Evolutionary conservation across 106 monocot genomes (phyloP).

Genomic region (Agapanthus africanus): DNA sequence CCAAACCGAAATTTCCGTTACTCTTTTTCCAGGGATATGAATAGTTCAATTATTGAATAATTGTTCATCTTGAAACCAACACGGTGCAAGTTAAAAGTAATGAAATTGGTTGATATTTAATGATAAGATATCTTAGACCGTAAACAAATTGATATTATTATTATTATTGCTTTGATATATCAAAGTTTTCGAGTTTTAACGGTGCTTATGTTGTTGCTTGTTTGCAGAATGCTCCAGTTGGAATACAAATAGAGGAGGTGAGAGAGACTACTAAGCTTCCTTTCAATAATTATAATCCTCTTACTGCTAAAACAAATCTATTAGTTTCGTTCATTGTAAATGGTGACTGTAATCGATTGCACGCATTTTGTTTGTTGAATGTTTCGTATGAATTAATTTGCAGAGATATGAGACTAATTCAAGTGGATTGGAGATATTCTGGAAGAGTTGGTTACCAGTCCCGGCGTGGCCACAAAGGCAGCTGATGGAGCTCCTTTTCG

Average conservation of each 20-base stretch:
- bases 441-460: slow-evolving; percentile 73
- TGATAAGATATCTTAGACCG: background rate
- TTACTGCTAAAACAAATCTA: background rate
- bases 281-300: background rate
- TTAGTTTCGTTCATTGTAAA: too few species aligned
- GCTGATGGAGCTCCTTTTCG: too few species aligned
- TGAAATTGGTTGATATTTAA: background rate
- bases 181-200: too few species aligned
- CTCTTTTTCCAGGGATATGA: background rate
- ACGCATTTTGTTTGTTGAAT: background rate
- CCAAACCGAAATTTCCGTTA: background rate
- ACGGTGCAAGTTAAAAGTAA: too few species aligned
- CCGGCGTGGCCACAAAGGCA: slow-evolving; percentile 46
- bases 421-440: slow-evolving; percentile 77
- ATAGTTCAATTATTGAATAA: background rate
- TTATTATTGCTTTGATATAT: too few species aligned
- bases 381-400: background rate
- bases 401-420: slow-evolving; percentile 48
- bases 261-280: background rate
- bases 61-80: too few species aligned
- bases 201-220: background rate
- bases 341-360: background rate
- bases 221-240: slow-evolving; percentile 61
- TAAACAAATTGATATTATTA: too few species aligned
- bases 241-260: slow-evolving; percentile 72